phyloP scores from a whole-genome alignment of 2,329 filamentous ascomycete species.

The Aureobasidium sp. region DNA sequence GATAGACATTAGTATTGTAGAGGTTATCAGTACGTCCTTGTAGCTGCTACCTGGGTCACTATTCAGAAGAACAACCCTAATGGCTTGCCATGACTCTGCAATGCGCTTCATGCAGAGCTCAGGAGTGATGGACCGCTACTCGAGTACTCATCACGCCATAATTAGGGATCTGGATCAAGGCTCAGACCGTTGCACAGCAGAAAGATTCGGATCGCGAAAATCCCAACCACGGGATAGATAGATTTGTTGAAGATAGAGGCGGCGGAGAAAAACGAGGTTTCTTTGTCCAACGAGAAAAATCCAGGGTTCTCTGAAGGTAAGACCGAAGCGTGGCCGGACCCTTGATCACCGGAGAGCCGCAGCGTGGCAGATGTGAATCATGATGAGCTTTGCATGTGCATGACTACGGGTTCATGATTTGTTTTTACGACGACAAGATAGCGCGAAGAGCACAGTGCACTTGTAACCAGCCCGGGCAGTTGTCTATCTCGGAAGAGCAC shows the following conservation, averaged over 20 bases:
- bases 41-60: background rate
- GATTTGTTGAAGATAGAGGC: constrained; percentile 8
- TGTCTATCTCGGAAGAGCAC: background rate
- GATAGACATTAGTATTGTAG: background rate
- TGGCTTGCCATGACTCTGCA: background rate
- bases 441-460: background rate
- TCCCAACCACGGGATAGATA: background rate
- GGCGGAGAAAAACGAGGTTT: background rate
- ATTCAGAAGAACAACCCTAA: background rate
- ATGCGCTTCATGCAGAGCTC: background rate
- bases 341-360: constrained; percentile 7
- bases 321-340: constrained; percentile 2
- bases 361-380: constrained; percentile 2
- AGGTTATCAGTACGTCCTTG: background rate
- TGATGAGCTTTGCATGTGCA: constrained; percentile 1
- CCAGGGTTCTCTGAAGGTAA: constrained; percentile 1
- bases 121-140: background rate
- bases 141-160: constrained; percentile 2
- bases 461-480: background rate
- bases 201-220: background rate
- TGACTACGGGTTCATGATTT: background rate
- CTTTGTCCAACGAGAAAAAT: constrained; percentile 10
- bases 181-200: constrained; percentile 3
- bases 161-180: background rate
- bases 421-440: background rate